Evolutionary conservation across 1,284 basidiomycete genomes (phyloP).

Genomic region (Xanthoconium separans): DNA sequence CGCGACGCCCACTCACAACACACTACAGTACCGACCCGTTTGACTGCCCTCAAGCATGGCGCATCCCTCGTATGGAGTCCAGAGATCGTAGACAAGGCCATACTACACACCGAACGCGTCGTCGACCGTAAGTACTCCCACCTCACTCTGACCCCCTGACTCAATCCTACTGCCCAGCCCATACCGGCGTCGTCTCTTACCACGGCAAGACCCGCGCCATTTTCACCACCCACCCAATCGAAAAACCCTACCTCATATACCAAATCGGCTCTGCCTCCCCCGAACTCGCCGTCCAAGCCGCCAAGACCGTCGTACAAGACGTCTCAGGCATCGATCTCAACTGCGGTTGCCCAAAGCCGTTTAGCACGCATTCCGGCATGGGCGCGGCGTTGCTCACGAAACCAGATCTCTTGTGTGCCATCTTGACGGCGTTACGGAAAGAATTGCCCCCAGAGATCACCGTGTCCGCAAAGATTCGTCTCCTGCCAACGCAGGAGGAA

Average conservation of each 20-base stretch:
- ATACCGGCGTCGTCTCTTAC: conserved; percentile 89
- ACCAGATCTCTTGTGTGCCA: conserved; percentile 87
- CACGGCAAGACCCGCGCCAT: conserved; percentile 80
- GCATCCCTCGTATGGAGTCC: conserved; percentile 97
- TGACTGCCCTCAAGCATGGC: conserved; percentile 90
- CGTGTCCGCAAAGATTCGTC: conserved; percentile 89
- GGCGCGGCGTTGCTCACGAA: conserved; percentile 93
- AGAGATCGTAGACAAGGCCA: conserved; percentile 95
- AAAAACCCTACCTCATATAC: conserved; percentile 88
- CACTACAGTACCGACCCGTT: conserved; percentile 70
- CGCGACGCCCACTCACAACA: neutral
- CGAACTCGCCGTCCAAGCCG: conserved; percentile 88
- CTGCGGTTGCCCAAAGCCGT: conserved; percentile 95
- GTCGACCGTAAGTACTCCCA: conserved; percentile 71
- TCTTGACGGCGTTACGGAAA: conserved; percentile 73
- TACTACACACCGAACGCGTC: conserved; percentile 79
- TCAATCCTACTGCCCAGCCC: conserved; percentile 45
- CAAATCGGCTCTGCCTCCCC: conserved; percentile 93
- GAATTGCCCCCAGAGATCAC: conserved; percentile 79
- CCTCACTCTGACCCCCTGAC: neutral
- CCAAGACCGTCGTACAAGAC: conserved; percentile 83
- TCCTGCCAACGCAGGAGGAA: conserved; percentile 83
- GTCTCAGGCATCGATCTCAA: conserved; percentile 94
- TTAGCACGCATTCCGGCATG: conserved; percentile 95
- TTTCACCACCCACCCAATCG: conserved; percentile 92